phyloP scores from a whole-genome alignment of 257 asterid genomes.

The Perilla frutescens region DNA sequence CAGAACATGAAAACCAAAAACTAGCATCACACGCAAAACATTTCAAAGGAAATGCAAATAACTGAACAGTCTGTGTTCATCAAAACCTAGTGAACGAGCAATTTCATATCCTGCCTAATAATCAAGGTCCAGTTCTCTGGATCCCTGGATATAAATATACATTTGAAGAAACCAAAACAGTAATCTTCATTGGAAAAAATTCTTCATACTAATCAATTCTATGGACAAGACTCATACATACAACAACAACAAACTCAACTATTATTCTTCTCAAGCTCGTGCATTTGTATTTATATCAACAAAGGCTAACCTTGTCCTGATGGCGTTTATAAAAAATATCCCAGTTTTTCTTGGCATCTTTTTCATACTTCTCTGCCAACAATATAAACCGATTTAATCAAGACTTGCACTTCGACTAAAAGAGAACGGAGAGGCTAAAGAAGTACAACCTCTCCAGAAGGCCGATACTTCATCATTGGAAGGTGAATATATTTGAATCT shows the following conservation, averaged over 20 bases:
- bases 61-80: conserved; percentile 18
- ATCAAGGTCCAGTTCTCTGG: conserved; percentile 10
- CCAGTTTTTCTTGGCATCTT: conserved; percentile 95
- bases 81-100: conserved; percentile 6
- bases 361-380: conserved; percentile 83
- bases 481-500: conserved; percentile 78
- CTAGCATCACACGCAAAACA: conserved; percentile 28
- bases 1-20: conserved; percentile 23
- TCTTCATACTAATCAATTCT: not conserved
- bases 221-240: not conserved
- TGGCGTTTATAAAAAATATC: conserved; percentile 93
- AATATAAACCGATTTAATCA: conserved; percentile 19
- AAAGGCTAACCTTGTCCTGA: conserved; percentile 75
- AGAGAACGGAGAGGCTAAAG: conserved; percentile 23
- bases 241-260: not conserved
- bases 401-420: conserved; percentile 11
- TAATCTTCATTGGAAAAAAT: not conserved
- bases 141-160: not conserved
- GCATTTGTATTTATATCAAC: not conserved
- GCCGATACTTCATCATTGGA: conserved; percentile 81
- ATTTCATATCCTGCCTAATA: conserved; percentile 8
- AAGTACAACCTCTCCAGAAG: conserved; percentile 76
- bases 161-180: conserved; percentile 1
- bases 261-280: conserved; percentile 21
- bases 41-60: conserved; percentile 9